Base-by-base conservation (phyloP, 345 rosid species). In the Luvunga scandens region DNA sequence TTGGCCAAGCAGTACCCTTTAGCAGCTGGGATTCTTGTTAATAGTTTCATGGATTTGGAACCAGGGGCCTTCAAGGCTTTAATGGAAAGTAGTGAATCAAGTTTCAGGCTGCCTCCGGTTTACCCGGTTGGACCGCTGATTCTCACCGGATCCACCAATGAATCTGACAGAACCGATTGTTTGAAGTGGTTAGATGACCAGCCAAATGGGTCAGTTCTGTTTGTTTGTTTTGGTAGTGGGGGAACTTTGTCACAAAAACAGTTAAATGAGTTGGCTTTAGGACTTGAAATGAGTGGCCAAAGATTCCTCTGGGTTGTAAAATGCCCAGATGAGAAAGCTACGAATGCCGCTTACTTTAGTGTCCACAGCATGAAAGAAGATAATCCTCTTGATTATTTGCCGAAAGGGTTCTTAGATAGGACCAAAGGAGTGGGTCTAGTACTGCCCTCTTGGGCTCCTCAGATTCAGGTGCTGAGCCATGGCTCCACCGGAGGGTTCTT, bases 371-470 rank as follows among this genome's bases (percentile, higher is more conserved):
- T 4, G 0, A 38, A 24, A 0, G 76, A 3, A 45, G 5, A 13
- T 1, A 45, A 78, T 56, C 84, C 83, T 45, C 8, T 69, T 21
- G 77, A 56, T 27, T 86, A 68, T 69, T 33, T 86, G 31, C 89
- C 89, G 2, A n/a, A 65, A 4, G 87, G 89, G 70, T 86, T 86
- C 53, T 19, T 82, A 64, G 82, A 78, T 9, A 74, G 85, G 75
- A 84, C 85, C 48, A 80, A 80, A 53, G 79, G 33, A 12, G 22
- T 73, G 19, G 87, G 88, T 30, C 33, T 83, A 36, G 75, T 83
- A 66, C 70, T 86, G 13, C 74, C 81, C 1, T 61, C 63, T 21
- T 86, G 89, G 89, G 89, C 82, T 10, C 89, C 89, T 2, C 89
- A 86, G 77, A 18, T 31, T 57, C 75, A 80, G 27, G 71, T 86